These are phyloP conservation scores for Cerioporus squamosus DNA, from an alignment of 1,284 basidiomycete species.

Conservation along the genomic window DNA sequence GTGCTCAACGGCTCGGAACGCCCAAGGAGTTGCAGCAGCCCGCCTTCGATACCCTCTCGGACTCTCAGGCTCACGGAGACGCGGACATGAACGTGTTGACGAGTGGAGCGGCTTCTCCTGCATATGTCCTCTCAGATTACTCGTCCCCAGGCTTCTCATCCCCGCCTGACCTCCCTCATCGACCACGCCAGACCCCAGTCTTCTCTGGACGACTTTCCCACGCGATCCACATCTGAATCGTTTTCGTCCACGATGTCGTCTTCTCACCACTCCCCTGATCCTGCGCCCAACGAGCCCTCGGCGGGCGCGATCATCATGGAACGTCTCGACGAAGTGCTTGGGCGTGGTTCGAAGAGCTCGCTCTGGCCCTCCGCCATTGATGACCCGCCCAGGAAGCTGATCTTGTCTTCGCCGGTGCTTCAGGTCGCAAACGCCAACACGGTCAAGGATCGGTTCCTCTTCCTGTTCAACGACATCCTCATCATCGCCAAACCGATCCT, in stretches of 20 bases:
- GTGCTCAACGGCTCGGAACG: constrained; percentile 41
- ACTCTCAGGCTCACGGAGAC: constrained; percentile 17
- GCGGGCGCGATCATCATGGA: constrained; percentile 58
- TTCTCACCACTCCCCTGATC: constrained; percentile 43
- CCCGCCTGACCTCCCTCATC: constrained; percentile 62
- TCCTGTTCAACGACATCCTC: constrained; percentile 94
- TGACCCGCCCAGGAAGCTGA: constrained; percentile 84
- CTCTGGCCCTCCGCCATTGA: constrained; percentile 72
- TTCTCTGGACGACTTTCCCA: constrained; percentile 64
- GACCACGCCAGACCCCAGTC: constrained; percentile 73
- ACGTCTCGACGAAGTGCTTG: constrained; percentile 69
- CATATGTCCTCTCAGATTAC: constrained; percentile 23
- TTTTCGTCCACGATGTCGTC: constrained; percentile 50
- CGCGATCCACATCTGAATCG: constrained; percentile 49
- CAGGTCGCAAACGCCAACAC: constrained; percentile 95
- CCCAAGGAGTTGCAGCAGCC: constrained; percentile 8
- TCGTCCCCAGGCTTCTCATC: constrained; percentile 46
- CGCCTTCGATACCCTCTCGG: constrained; percentile 7
- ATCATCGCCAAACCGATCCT: constrained; percentile 82
- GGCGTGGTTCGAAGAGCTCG: constrained; percentile 62
- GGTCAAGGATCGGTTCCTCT: constrained; percentile 95
- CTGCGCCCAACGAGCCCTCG: constrained; percentile 33
- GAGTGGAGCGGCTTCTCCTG: constrained; percentile 26
- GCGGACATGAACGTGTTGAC: constrained; percentile 21
- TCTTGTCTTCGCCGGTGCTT: constrained; percentile 85